These are phyloP conservation scores for Albatrellus sp. DNA, from an alignment of 1,284 basidiomycete species.

Conservation along the genomic window DNA sequence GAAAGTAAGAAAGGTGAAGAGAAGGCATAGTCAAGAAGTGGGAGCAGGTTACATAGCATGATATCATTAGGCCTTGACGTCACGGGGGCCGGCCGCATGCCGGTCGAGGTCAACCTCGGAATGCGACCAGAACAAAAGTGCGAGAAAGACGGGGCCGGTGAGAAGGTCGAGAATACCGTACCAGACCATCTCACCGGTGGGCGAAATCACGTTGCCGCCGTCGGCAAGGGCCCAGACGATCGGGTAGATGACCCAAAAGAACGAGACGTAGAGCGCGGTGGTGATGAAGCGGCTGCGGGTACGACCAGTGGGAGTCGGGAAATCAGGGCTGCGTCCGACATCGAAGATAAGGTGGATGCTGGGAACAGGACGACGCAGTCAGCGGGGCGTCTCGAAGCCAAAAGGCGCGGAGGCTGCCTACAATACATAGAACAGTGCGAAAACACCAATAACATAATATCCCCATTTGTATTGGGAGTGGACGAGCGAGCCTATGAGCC, in stretches of 20 bases:
- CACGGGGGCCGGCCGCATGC: not conserved
- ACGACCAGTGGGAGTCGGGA: conserved; percentile 17
- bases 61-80: conserved; percentile 2
- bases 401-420: conserved; percentile 13
- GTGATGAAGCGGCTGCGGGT: conserved; percentile 24
- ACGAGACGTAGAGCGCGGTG: conserved; percentile 29
- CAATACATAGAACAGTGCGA: conserved; percentile 36
- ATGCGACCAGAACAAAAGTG: conserved; percentile 18
- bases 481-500: conserved; percentile 38
- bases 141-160: conserved; percentile 36
- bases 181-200: conserved; percentile 36
- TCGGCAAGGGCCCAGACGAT: conserved; percentile 35
- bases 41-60: no score
- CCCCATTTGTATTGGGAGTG: conserved; percentile 39
- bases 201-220: conserved; percentile 32
- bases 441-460: conserved; percentile 32
- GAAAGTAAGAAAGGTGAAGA: no score
- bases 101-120: conserved; percentile 4
- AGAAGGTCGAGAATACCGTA: conserved; percentile 51
- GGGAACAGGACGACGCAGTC: not conserved
- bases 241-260: conserved; percentile 41
- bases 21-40: no score
- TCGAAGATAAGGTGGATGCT: conserved; percentile 4
- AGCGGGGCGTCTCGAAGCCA: conserved; percentile 15
- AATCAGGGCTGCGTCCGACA: conserved; percentile 11